phyloP scores from a whole-genome alignment of 805 yeast species.

The Grigorovia yakushimaensis region DNA sequence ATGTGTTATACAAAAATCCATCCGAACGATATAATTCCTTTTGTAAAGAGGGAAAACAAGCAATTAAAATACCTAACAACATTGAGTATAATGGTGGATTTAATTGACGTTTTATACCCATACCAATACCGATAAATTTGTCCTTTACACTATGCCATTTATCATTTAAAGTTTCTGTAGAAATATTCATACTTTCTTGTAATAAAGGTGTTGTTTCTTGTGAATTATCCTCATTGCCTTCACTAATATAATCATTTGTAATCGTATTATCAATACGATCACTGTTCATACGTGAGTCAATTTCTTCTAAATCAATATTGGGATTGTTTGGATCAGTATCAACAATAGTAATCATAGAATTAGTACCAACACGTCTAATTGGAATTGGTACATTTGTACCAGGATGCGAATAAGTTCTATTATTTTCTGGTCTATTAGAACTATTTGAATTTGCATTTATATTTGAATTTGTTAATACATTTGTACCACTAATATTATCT shows the following conservation, averaged over 20 bases:
- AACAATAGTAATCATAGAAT: not conserved
- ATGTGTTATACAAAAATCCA: conserved; percentile 57
- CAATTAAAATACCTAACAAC: conserved; percentile 58
- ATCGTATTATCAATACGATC: not conserved
- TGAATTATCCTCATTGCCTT: not conserved
- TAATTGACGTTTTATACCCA: conserved; percentile 38
- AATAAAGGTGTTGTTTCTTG: conserved; percentile 6
- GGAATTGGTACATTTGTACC: not conserved
- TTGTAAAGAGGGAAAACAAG: conserved; percentile 52
- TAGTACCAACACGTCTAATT: not conserved
- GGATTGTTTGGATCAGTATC: not conserved
- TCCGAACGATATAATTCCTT: conserved; percentile 44
- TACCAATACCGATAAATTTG: conserved; percentile 2
- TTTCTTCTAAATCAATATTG: not conserved
- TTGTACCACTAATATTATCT: not conserved
- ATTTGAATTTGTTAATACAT: not conserved
- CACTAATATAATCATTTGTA: not conserved
- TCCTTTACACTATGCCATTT: not conserved
- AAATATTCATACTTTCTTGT: conserved; percentile 11
- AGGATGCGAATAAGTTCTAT: not conserved
- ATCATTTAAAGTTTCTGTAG: not conserved
- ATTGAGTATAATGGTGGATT: conserved; percentile 81
- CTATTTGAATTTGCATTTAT: not conserved
- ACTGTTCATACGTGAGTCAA: not conserved
- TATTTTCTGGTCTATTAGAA: not conserved